Conservation (phyloP, 345 rosid genomes). For the Rhodomyrtus tomentosa region DNA sequence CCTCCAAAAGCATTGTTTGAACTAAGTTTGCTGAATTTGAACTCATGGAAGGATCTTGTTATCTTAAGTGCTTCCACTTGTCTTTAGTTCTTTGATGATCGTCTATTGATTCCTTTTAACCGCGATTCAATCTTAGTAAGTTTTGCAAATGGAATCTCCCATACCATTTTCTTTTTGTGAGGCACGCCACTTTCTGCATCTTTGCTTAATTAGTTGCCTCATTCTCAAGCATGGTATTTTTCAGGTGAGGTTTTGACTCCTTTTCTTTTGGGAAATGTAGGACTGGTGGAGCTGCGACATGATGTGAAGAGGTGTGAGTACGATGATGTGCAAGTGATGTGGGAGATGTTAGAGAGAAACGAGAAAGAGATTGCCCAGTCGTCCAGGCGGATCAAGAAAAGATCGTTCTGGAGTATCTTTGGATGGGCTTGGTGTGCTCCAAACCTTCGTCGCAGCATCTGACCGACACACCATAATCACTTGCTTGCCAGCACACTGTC, state of each 20-base stretch:
- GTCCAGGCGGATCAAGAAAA: conserved; percentile 4
- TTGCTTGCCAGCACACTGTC: neutral
- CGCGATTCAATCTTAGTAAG: neutral
- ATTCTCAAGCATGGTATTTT: neutral
- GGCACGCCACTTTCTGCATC: neutral
- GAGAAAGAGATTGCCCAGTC: conserved; percentile 1
- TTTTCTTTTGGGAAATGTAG: neutral
- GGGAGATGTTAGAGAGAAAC: conserved; percentile 28
- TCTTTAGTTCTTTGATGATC: neutral
- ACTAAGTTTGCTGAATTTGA: neutral
- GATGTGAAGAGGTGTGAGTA: conserved; percentile 45
- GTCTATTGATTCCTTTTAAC: neutral
- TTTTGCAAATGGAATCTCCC: neutral
- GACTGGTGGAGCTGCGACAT: conserved; percentile 13
- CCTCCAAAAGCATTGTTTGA: neutral
- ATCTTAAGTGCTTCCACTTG: neutral
- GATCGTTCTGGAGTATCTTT: conserved; percentile 17
- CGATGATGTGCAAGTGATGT: conserved; percentile 41
- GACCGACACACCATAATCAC: neutral
- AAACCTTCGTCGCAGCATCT: conserved; percentile 3
- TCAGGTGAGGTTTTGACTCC: neutral
- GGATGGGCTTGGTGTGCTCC: conserved; percentile 6
- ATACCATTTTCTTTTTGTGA: neutral
- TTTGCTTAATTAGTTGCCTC: neutral
- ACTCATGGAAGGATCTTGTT: neutral